Conservation (phyloP, 176 grass and related monocot species). For the Avena atlantica region DNA sequence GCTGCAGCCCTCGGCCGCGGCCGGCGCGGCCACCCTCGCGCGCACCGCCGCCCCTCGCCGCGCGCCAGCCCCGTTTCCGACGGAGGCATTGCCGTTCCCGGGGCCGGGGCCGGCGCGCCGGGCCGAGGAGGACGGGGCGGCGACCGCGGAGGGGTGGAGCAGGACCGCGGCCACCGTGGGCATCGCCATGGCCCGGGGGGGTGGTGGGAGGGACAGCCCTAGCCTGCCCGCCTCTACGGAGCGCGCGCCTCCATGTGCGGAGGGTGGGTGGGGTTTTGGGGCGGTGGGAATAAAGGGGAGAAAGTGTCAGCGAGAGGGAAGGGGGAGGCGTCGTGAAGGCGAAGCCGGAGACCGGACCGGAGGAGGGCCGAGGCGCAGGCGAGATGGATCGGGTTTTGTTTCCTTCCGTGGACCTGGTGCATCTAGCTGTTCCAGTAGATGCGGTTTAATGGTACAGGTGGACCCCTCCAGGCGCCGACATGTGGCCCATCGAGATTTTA, state of each 20-base stretch:
- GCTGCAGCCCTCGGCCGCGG: slow-evolving; percentile 39
- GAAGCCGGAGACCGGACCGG: slow-evolving; percentile 44
- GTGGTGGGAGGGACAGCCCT: background rate
- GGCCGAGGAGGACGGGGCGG: slow-evolving; percentile 21
- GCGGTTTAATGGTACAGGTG: too few species aligned
- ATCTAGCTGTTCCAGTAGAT: too few species aligned
- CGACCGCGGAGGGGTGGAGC: slow-evolving; percentile 28
- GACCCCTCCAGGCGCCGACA: too few species aligned
- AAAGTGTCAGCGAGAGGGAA: slow-evolving; percentile 38
- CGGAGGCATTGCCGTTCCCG: slow-evolving; percentile 41
- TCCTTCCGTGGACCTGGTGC: too few species aligned
- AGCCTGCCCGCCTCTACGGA: slow-evolving; percentile 6
- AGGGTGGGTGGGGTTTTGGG: background rate
- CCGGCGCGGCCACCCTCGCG: slow-evolving; percentile 42
- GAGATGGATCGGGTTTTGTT: background rate
- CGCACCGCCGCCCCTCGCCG: slow-evolving; percentile 36
- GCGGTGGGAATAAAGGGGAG: slow-evolving; percentile 37
- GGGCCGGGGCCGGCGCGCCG: slow-evolving; percentile 24
- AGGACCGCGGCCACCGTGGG: slow-evolving; percentile 48
- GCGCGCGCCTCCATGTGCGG: slow-evolving; percentile 45
- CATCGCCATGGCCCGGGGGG: slow-evolving; percentile 46
- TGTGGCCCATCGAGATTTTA: too few species aligned
- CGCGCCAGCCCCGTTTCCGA: background rate
- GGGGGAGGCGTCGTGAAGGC: slow-evolving; percentile 33
- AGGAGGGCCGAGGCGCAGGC: background rate